phyloP scores from a whole-genome alignment of 306 rosid species.

The Betula pendula region DNA sequence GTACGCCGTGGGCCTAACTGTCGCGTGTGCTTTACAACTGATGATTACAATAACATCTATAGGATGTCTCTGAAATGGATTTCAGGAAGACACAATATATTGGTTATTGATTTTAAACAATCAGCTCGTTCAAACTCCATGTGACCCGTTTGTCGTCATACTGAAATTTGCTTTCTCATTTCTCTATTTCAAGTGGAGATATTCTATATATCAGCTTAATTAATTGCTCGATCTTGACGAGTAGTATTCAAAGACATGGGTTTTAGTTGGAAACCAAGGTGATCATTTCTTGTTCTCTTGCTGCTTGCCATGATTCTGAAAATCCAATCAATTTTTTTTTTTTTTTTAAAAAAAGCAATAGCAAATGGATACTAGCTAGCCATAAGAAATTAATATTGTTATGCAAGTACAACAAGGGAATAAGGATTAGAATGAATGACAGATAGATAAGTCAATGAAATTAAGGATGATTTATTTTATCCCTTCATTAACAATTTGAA shows the following conservation, averaged over 20 bases:
- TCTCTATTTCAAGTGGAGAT: constrained; percentile 25
- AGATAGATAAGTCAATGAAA: not conserved
- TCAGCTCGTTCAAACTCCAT: constrained; percentile 4
- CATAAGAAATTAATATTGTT: not conserved
- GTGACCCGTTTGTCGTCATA: constrained; percentile 29
- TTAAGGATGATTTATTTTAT: not conserved
- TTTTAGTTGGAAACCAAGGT: constrained; percentile 12
- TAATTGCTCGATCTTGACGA: not conserved
- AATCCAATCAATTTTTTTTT: not conserved
- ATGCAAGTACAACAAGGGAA: not conserved
- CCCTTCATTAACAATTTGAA: not conserved
- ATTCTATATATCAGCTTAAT: constrained; percentile 1
- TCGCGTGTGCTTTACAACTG: not conserved
- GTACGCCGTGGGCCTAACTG: constrained; percentile 3
- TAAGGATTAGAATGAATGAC: not conserved
- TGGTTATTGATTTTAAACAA: not conserved
- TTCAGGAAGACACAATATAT: not conserved
- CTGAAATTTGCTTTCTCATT: constrained; percentile 10
- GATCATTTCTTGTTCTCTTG: constrained; percentile 19
- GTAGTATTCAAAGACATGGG: constrained; percentile 2
- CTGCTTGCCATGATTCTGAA: constrained; percentile 21
- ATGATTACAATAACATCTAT: constrained; percentile 1
- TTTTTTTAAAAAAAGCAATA: not conserved
- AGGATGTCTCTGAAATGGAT: not conserved
- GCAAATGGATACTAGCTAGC: not conserved